Conservation (phyloP, 2,329 filamentous ascomycete genomes). For the Salinomyces thailandicus region DNA sequence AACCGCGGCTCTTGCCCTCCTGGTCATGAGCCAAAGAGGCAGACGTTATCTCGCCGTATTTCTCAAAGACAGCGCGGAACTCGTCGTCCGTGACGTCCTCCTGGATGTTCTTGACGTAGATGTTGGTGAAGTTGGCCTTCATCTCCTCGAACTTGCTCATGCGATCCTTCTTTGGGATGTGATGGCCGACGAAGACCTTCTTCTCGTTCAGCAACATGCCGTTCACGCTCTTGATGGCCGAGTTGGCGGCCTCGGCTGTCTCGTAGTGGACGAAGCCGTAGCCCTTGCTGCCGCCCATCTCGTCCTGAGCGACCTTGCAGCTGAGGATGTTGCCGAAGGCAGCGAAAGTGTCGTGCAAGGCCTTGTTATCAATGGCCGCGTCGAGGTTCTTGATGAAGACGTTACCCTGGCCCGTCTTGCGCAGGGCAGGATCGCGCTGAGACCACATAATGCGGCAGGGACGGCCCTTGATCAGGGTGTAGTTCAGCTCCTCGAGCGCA, state of each 20-base stretch:
- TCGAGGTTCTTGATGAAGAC: conserved; percentile 99
- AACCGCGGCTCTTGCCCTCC: conserved; percentile 90
- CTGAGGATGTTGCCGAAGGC: conserved; percentile 98
- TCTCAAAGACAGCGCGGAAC: conserved; percentile 87
- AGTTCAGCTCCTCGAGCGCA: conserved; percentile 98
- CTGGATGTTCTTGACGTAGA: conserved; percentile 98
- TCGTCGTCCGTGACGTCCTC: conserved; percentile 79
- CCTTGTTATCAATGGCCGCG: conserved; percentile 98
- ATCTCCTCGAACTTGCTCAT: conserved; percentile 99
- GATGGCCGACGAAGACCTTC: conserved; percentile 98
- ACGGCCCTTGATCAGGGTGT: conserved; percentile 96
- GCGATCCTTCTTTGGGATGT: conserved; percentile 99
- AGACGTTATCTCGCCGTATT: conserved; percentile 88
- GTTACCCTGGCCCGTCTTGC: conserved; percentile 98
- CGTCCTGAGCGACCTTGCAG: conserved; percentile 99
- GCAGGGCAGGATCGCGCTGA: conserved; percentile 94
- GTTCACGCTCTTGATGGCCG: conserved; percentile 99
- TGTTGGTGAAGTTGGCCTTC: conserved; percentile 99
- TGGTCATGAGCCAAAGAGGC: conserved; percentile 87
- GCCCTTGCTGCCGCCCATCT: conserved; percentile 92
- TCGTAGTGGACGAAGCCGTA: conserved; percentile 99
- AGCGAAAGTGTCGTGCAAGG: conserved; percentile 96
- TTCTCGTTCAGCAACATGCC: conserved; percentile 99
- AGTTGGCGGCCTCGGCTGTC: conserved; percentile 90
- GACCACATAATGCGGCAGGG: conserved; percentile 99